Evolutionary conservation across 805 yeast genomes (phyloP), one percentile per base, ranked within the genome.

Genomic region (Candida chilensis): DNA sequence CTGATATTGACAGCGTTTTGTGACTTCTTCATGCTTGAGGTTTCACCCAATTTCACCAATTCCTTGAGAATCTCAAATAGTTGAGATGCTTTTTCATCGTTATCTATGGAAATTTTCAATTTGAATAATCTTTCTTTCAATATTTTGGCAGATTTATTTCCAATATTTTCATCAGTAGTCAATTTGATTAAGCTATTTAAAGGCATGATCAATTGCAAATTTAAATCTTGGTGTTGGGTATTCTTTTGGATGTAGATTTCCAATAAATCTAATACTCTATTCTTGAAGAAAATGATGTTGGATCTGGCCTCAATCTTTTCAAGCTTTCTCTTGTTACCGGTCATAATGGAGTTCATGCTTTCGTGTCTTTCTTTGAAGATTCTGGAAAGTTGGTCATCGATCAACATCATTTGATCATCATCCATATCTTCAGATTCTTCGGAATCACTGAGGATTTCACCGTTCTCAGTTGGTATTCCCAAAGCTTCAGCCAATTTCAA

Each of bases 361-460:
- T 72, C 76, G 40, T 77, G 74, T 42, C 96, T 72, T 44, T 86
- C 90, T 45, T 80, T 74, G 67, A 90, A 90, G 32, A 90, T 90
- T 32, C 68, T 69, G 0, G 96, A 73, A 18, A 90, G 60, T 37
- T 86, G 92, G 15, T 68, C 82, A 48, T 90, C 97, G 43, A 90
- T 71, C 14, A 88, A 94, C 78, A 87, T 76, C 97, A 90, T 90
- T 50, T 87, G 87, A 44, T 88, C 96, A 52, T 88, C 96, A 36
- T 88, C 94, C 94, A 87, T 84, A 30, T 78, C 83, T 16, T 72
- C 78, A 5, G 71, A 68, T 17, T 70, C 78, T 17, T 64, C 72
- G 4, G 66, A 76, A 13, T 61, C 72, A 24, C 47, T 50, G 28
- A 61, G 37, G 15, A 57, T 68, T 10, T 53, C 57, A 34, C 74